A percentile compares a stretch with the other conserved stretches of the same genome.
Conservation (phyloP, 2,329 filamentous ascomycete species). For the Microdochium nivale region DNA sequence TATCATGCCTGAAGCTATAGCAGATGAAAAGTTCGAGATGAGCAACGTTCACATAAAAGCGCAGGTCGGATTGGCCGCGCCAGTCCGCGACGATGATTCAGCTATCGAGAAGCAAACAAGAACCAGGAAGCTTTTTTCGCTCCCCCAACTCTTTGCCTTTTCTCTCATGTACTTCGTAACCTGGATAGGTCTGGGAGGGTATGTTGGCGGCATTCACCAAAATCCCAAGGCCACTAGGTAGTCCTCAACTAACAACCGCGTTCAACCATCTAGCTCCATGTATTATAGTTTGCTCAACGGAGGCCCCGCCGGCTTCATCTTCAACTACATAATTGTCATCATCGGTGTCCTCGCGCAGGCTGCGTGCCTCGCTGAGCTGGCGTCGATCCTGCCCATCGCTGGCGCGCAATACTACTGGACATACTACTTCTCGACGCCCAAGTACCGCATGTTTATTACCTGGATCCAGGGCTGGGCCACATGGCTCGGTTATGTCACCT, state of each 20-base stretch:
- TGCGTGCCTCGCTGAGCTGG: background rate
- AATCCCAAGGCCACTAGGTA: background rate
- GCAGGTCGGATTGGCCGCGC: background rate
- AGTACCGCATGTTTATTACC: constrained; percentile 2
- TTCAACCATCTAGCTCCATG: too few relatives aligned
- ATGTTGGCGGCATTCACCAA: too few relatives aligned
- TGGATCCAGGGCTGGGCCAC: constrained; percentile 6
- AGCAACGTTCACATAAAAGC: background rate
- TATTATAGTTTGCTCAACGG: background rate
- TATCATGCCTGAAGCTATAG: background rate
- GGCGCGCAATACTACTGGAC: constrained; percentile 7
- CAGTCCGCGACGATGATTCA: background rate
- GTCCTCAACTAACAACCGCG: too few relatives aligned
- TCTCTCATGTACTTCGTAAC: constrained; percentile 5
- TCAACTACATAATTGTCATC: background rate
- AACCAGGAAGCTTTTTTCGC: constrained; percentile 3
- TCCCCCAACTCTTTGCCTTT: constrained; percentile 4
- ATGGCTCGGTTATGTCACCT: constrained; percentile 4
- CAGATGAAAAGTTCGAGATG: background rate
- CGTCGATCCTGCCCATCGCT: background rate
- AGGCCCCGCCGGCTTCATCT: background rate
- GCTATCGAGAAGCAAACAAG: constrained; percentile 1
- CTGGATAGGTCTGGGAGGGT: constrained; percentile 3
- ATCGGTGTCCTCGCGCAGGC: background rate
- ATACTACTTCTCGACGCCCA: constrained; percentile 2